Evolutionary conservation across 768 basidiomycete genomes (phyloP), one percentile per base, ranked within the genome.

Genomic region (Kondoa subrosea): DNA sequence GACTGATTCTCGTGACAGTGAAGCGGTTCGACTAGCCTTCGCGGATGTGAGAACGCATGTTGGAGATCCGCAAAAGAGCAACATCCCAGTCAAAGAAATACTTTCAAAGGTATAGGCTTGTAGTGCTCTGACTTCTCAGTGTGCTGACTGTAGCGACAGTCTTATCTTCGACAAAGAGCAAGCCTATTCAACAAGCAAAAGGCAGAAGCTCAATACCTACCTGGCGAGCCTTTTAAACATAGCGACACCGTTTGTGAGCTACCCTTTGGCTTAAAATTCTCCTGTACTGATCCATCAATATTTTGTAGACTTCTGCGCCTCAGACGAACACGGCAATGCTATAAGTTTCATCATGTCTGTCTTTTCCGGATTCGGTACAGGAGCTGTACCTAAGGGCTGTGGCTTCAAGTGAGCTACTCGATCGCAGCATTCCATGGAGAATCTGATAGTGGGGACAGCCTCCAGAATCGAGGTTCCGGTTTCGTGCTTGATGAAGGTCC

Each of bases 381-480:
- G 74, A 84, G 93, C 93, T 33, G 81, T 99, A 50, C 95, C 95
- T 0, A 86, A 88, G 72, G 91, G 87, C 0, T 95, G 91, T 73
- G 95, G 95, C 0, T 99, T 99, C 77, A 95, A 91, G 0, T 50
- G 40, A 50, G 40, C 40, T 50, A n/a, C n/a, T n/a, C n/a, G n/a
- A n/a, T n/a, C 40, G 8, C 40, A 8, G 40, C 40, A 8, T 21
- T 50, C 12, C 40, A 21, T 21, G 40, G 40, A 50, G 40, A 50
- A 50, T 8, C 40, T 50, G 40, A 50, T 50, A 21, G 21, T 21
- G 8, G n/a, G n/a, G 8, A 50, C 21, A 50, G 40, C 21, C 81
- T 99, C 16, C 95, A 99, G 78, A 95, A 95, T 77, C 83, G 95
- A 67, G 95, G 95, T 1, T 81, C 84, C 14, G 86, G 87, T 3